Evolutionary conservation across 176 grass and related monocot species (phyloP), one percentile per base, ranked within the genome.

Genomic region (Oryza glumipatula): DNA sequence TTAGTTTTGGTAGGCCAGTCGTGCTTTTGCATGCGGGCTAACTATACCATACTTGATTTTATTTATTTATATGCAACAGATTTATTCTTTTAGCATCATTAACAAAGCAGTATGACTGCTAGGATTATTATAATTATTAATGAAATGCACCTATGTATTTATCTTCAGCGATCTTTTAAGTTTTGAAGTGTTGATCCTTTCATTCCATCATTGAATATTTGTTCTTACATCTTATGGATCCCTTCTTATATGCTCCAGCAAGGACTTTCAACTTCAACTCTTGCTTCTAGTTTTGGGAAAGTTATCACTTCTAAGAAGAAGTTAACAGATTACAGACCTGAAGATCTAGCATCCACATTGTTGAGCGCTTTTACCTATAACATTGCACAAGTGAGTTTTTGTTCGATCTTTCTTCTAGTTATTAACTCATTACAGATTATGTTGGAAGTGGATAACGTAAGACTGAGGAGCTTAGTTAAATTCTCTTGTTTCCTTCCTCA

Each of bases 271-370:
- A 90, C 91, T 24, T 94, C 96, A 80, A 98, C 93, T 70, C 91
- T 98, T 83, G 96, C 96, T 79, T 95, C 96, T 74, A 98, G 96
- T 88, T 98, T 98, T 86, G 96, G 93, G 38, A 98, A 98, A 90
- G 96, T 95, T 87, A 98, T 95, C 68, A 90, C 89, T 80, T 98
- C 96, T 61, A 88, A 90, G 81, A 94, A 89, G 73, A 89, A 80
- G 4, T 84, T 98, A 58, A 65, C 89, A 67, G 96, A 98, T 91
- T 98, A 95, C 85, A 94, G 75, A 65, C 72, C 82, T 79, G 96
- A 98, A 85, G 96, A 98, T 83, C 81, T 98, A 83, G 96, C 96
- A 5, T 80, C 96, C 47, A 89, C 96, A 80, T 89, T 98, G 76
- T 89, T 98, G 81, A 98, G 89, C 26, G 96, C 96, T 85, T 95